Evolutionary conservation across 768 basidiomycete species (phyloP).

Genomic region (Rhizopogon roseolus): DNA sequence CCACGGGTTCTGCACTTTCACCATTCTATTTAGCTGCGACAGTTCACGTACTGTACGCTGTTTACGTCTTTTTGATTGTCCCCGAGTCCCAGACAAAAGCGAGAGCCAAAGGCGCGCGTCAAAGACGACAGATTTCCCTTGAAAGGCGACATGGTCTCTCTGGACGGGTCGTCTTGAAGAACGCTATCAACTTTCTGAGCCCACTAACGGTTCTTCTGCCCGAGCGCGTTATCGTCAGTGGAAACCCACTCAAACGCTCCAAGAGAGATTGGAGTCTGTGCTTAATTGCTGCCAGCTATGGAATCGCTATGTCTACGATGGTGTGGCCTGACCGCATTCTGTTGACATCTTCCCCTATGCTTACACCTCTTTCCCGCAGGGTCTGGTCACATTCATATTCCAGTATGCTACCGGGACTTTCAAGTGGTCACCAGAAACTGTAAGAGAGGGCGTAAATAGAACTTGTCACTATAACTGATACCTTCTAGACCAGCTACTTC

Average conservation of each 20-base stretch:
- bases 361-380: constrained; percentile 31
- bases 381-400: constrained; percentile 51
- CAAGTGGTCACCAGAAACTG: constrained; percentile 63
- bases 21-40: constrained; percentile 67
- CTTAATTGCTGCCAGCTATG: constrained; percentile 50
- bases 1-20: constrained; percentile 48
- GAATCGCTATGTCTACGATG: constrained; percentile 36
- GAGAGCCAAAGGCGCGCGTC: constrained; percentile 30
- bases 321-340: constrained; percentile 20
- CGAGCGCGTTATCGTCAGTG: constrained; percentile 14
- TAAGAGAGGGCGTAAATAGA: constrained; percentile 23
- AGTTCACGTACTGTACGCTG: constrained; percentile 45
- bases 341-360: neutral
- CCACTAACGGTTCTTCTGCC: constrained; percentile 70
- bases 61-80: constrained; percentile 52
- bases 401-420: constrained; percentile 62
- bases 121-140: constrained; percentile 3
- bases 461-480: neutral
- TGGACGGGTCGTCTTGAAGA: constrained; percentile 25
- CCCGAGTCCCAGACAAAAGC: constrained; percentile 71
- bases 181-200: constrained; percentile 57
- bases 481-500: constrained; percentile 65
- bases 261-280: constrained; percentile 64
- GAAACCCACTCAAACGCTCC: constrained; percentile 35
- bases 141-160: constrained; percentile 5